These are phyloP conservation scores for Pseudoturritis turrita DNA, from an alignment of 345 rosid species.

Conservation along the genomic window DNA sequence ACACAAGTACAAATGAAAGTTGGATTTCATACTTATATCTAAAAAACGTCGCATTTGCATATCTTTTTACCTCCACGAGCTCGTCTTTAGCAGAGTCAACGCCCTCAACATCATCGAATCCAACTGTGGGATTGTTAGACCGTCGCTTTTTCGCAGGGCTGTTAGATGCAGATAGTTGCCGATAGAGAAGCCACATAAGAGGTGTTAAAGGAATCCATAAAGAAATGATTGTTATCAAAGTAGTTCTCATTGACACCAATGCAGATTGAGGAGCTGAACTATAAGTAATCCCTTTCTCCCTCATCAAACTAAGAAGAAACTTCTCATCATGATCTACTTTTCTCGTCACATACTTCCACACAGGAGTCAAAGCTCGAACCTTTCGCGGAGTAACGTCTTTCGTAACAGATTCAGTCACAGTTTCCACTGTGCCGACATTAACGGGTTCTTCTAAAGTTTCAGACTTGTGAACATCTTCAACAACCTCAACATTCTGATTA, in stretches of 20 bases:
- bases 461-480: slow-evolving; percentile 20
- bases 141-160: slow-evolving; percentile 76
- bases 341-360: slow-evolving; percentile 80
- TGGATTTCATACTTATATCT: not conserved
- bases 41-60: not conserved
- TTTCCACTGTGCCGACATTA: slow-evolving; percentile 11
- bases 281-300: slow-evolving; percentile 77
- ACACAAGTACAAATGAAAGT: not conserved
- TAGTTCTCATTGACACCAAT: slow-evolving; percentile 60
- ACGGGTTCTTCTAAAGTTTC: slow-evolving; percentile 37
- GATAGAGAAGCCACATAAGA: slow-evolving; percentile 94
- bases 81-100: slow-evolving; percentile 90
- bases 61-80: slow-evolving; percentile 70
- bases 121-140: slow-evolving; percentile 51
- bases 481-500: slow-evolving; percentile 13
- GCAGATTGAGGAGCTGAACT: slow-evolving; percentile 90
- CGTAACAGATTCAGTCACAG: slow-evolving; percentile 24
- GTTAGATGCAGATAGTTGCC: slow-evolving; percentile 84
- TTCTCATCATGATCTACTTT: slow-evolving; percentile 90
- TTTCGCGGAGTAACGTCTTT: slow-evolving; percentile 28
- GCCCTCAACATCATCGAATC: slow-evolving; percentile 93
- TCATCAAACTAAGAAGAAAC: slow-evolving; percentile 83
- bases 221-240: slow-evolving; percentile 62
- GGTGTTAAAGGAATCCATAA: slow-evolving; percentile 91
- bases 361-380: slow-evolving; percentile 41